Percentiles rank a stretch among this genome's conserved stretches.
Conservation (phyloP, 495 filamentous ascomycete genomes). For the Pyrenula massariospora region DNA sequence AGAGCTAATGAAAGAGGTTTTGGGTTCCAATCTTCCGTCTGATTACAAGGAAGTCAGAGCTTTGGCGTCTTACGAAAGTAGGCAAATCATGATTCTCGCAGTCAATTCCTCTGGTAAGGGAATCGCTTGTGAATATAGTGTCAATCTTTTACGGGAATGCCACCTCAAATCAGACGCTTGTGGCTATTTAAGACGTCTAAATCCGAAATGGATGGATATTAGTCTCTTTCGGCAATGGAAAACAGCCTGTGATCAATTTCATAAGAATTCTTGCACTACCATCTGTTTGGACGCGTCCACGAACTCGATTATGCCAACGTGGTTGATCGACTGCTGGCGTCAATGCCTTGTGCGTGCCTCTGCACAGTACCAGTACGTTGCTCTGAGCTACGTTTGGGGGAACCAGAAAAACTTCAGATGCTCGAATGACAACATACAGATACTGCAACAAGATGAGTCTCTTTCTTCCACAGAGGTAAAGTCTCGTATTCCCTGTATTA, state of each 20-base stretch:
- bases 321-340: not conserved
- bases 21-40: too few species aligned
- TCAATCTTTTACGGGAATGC: not conserved
- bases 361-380: not conserved
- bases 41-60: not conserved
- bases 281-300: not conserved
- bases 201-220: not conserved
- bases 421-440: not conserved
- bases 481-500: too few species aligned
- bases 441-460: too few species aligned
- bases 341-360: not conserved
- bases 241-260: not conserved
- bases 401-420: not conserved
- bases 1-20: too few species aligned
- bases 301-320: not conserved
- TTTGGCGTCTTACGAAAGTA: not conserved
- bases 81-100: not conserved
- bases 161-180: too few species aligned
- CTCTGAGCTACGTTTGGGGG: conserved; percentile 4
- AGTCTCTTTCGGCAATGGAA: not conserved
- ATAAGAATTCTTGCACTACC: not conserved
- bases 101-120: not conserved
- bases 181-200: too few species aligned
- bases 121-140: not conserved
- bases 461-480: too few species aligned